These are phyloP conservation scores for barley (Hordeum vulgare) DNA, from an alignment of 176 grass and related monocot species.

Conservation along the genomic window MorexV3_pseudomolecules_assembly NC_058519.1:336293757-336294256, in stretches of 20 bases:
- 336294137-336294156: slow-evolving; percentile 61
- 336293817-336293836: slow-evolving; percentile 65
- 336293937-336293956: slow-evolving; percentile 93
- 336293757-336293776: slow-evolving; percentile 51
- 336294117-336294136: slow-evolving; percentile 50
- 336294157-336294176: slow-evolving; percentile 62
- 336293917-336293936: slow-evolving; percentile 98
- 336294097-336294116: slow-evolving; percentile 44
- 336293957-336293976: slow-evolving; percentile 62
- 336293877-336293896: slow-evolving; percentile 92
- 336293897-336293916: slow-evolving; percentile 94
- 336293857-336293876: slow-evolving; percentile 85
- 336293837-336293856: slow-evolving; percentile 48
- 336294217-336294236: slow-evolving; percentile 58
- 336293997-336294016: slow-evolving; percentile 86
- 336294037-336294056: slow-evolving; percentile 76
- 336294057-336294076: slow-evolving; percentile 53
- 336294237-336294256: slow-evolving; percentile 56
- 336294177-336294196: slow-evolving; percentile 52
- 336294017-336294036: slow-evolving; percentile 86
- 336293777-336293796: slow-evolving; percentile 51
- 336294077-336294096: slow-evolving; percentile 55
- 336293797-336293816: slow-evolving; percentile 65
- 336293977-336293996: slow-evolving; percentile 52
- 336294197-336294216: slow-evolving; percentile 45